Base-by-base conservation (phyloP, 768 basidiomycete species). In the Galerina sulciceps region DNA sequence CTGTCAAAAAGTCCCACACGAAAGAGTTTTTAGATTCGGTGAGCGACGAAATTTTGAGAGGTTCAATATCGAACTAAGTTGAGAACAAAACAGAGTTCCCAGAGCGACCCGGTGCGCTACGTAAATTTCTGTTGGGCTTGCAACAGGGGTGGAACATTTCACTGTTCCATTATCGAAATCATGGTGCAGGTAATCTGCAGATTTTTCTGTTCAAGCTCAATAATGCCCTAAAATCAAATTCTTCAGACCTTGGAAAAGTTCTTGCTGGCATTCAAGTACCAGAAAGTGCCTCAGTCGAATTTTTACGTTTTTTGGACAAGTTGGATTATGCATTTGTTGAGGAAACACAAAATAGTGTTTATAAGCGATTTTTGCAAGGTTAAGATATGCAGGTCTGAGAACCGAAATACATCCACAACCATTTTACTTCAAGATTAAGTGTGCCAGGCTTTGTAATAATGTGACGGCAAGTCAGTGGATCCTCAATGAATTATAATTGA, bases 111-210 rank as follows among this genome's bases (percentile, higher is more conserved):
- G 90, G 88, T 2, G 97, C 96, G 3, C 78, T 99, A 57, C 86
- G 92, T 42, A 93, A 91, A 64, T 99, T 99, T 79, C 79, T 99
- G 59, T 79, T 88, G 26, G 91, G 90, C 3, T 71, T 99, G 44
- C 89, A 89, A 34, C 77, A 83, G 17, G 88, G 87, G 22, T 98
- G 96, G 95, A 98, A 96, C 72, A 93, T 99, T 48, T 91, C 94
- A 1, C 72, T 99, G 62, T 99, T 99, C 78, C 97, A 99, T 72
- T 99, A 99, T 74, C 85, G 97, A 55, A 98, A 99, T 71, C 96
- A 99, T 59, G 97, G 97, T 31, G 94, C 91, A 69, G 96, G 96
- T 93, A 64, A 58, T 89, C 57, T 38, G 6, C 46, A 54, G 5
- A n/a, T 11, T 23, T 14, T 38, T 26, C 40, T 38, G 26, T 20